Evolutionary conservation across 225 moss, liverwort and hornwort species (phyloP).

Genomic region (Marchantia polymorpha): DNA sequence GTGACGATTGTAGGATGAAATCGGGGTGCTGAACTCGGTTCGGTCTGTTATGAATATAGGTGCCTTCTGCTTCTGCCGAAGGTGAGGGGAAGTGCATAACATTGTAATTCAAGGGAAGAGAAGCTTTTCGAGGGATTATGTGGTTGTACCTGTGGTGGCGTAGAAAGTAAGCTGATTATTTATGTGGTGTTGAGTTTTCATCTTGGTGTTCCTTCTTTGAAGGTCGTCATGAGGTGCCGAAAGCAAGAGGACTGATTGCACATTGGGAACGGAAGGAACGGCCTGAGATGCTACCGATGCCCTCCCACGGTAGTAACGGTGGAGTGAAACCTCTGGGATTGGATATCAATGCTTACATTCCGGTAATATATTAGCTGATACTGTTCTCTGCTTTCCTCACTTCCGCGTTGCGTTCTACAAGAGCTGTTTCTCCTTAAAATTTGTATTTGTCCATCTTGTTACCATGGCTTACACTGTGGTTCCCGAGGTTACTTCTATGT

Average conservation of each 20-base stretch:
- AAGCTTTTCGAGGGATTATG: not conserved
- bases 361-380: slow-evolving; percentile 41
- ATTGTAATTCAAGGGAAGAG: not conserved
- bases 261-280: slow-evolving; percentile 86
- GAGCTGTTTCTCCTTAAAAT: not conserved
- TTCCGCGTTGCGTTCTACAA: not conserved
- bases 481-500: no score
- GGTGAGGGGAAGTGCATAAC: not conserved
- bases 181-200: not conserved
- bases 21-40: not conserved
- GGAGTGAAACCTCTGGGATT: slow-evolving; percentile 80
- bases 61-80: not conserved
- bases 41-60: not conserved
- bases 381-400: slow-evolving; percentile 9
- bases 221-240: slow-evolving; percentile 64
- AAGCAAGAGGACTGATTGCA: slow-evolving; percentile 67
- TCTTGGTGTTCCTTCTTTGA: slow-evolving; percentile 20
- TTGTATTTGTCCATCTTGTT: not conserved
- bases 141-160: not conserved
- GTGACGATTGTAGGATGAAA: not conserved
- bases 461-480: not conserved
- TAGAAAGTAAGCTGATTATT: not conserved
- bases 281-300: slow-evolving; percentile 47
- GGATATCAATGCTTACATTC: slow-evolving; percentile 90
- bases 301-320: slow-evolving; percentile 54